Conservation (phyloP, 257 asterid genomes). For the Cynanchum wilfordii region DNA sequence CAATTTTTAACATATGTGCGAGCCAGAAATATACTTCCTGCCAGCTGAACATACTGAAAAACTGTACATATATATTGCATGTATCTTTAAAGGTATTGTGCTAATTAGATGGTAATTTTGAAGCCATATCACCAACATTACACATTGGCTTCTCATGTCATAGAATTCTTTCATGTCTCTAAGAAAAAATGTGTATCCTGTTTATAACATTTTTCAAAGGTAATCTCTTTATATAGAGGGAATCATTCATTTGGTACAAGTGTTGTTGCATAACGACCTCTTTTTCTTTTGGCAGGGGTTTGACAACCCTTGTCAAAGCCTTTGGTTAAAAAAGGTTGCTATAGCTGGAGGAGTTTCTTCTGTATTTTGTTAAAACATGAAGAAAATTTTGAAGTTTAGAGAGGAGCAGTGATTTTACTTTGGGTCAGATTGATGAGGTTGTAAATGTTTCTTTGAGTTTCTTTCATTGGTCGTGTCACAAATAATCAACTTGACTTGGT, state of each 20-base stretch:
- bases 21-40: conserved; percentile 65
- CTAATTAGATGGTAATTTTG: not conserved
- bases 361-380: not conserved
- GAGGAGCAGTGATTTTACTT: not conserved
- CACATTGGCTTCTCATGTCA: not conserved
- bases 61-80: conserved; percentile 37
- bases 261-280: not conserved
- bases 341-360: not conserved
- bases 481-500: not conserved
- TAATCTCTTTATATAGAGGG: not conserved
- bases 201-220: conserved; percentile 2
- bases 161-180: not conserved
- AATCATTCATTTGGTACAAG: not conserved
- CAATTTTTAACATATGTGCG: conserved; percentile 78
- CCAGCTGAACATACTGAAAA: conserved; percentile 27
- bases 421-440: not conserved
- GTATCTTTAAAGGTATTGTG: not conserved
- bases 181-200: not conserved
- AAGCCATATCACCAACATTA: not conserved
- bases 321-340: not conserved
- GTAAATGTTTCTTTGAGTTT: too few relatives aligned
- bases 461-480: not conserved
- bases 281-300: not conserved
- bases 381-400: not conserved
- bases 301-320: not conserved